These are phyloP conservation scores for Penicillium sp. DNA, from an alignment of 2,329 filamentous ascomycete genomes.

Conservation along the genomic window DNA sequence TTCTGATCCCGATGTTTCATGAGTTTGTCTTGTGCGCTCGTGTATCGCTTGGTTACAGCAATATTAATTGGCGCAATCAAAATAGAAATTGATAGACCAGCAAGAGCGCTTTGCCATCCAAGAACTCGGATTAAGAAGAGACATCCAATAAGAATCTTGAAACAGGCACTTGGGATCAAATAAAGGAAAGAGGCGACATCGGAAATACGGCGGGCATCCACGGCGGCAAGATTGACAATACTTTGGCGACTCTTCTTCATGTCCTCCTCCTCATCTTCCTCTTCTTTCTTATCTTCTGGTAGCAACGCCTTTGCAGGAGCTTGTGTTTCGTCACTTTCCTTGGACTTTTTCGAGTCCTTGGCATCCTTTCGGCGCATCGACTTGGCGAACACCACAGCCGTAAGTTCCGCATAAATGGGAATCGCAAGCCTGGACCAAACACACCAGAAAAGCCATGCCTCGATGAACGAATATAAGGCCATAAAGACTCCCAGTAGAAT, in stretches of 20 bases:
- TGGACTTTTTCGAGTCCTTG: constrained; percentile 37
- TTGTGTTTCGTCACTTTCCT: constrained; percentile 28
- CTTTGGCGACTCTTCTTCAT: constrained; percentile 64
- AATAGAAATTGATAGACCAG: constrained; percentile 65
- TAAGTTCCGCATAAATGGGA: constrained; percentile 68
- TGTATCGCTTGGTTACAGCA: constrained; percentile 64
- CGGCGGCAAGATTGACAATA: constrained; percentile 74
- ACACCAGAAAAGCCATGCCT: constrained; percentile 67
- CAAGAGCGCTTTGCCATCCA: constrained; percentile 67
- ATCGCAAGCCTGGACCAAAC: constrained; percentile 63
- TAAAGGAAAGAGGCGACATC: constrained; percentile 69
- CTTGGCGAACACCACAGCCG: constrained; percentile 73
- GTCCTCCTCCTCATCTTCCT: constrained; percentile 45
- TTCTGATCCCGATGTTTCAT: constrained; percentile 78
- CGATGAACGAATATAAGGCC: constrained; percentile 57
- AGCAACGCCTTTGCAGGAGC: constrained; percentile 10
- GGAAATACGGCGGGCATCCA: constrained; percentile 68
- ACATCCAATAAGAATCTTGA: constrained; percentile 66
- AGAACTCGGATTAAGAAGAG: constrained; percentile 67
- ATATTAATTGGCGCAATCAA: constrained; percentile 69
- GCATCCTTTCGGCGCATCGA: constrained; percentile 75
- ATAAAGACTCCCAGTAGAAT: constrained; percentile 62
- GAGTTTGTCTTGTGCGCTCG: constrained; percentile 64
- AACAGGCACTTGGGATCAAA: constrained; percentile 61
- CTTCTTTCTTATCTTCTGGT: constrained; percentile 31